phyloP scores from a whole-genome alignment of 805 yeast species.

The Schizosaccharomyces japonicus region DNA sequence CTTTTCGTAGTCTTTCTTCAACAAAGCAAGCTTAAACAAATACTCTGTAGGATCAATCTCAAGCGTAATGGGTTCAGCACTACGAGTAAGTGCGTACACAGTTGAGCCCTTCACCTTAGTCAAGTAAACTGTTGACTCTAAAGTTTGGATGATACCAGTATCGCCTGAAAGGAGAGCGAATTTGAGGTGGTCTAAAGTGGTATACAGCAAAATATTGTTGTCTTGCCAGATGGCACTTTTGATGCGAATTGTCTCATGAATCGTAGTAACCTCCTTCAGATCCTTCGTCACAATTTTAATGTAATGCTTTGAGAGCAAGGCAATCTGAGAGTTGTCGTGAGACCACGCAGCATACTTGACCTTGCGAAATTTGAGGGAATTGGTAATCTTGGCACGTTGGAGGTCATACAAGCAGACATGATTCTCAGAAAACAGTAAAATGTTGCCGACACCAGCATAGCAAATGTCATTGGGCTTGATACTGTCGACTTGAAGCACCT shows the following conservation, averaged over 20 bases:
- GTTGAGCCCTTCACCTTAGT: slow-evolving; percentile 43
- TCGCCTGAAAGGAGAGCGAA: slow-evolving; percentile 86
- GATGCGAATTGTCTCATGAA: slow-evolving; percentile 90
- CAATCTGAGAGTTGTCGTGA: slow-evolving; percentile 61
- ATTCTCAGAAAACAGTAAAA: slow-evolving; percentile 47
- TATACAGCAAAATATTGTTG: slow-evolving; percentile 67
- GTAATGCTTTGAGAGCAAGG: slow-evolving; percentile 74
- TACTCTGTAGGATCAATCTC: slow-evolving; percentile 88
- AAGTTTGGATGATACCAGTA: slow-evolving; percentile 76
- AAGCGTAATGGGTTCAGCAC: slow-evolving; percentile 57
- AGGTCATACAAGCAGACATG: slow-evolving; percentile 69
- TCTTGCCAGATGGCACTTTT: slow-evolving; percentile 97
- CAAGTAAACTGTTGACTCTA: slow-evolving; percentile 69
- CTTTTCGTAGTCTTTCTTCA: slow-evolving; percentile 73
- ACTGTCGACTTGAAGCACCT: slow-evolving; percentile 33
- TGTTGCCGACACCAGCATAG: slow-evolving; percentile 48
- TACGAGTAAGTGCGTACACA: slow-evolving; percentile 63
- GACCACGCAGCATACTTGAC: slow-evolving; percentile 85
- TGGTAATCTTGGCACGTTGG: slow-evolving; percentile 63
- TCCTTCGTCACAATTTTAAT: slow-evolving; percentile 67
- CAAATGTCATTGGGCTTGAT: slow-evolving; percentile 46
- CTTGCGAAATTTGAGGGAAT: slow-evolving; percentile 44
- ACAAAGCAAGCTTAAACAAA: slow-evolving; percentile 79
- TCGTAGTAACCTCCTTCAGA: slow-evolving; percentile 51
- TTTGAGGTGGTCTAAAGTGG: slow-evolving; percentile 88